Percentiles rank a stretch among this genome's conserved stretches.
These are phyloP conservation scores for Anthracocystis walkeri DNA, from an alignment of 1,284 basidiomycete species.

Conservation along the genomic window DNA sequence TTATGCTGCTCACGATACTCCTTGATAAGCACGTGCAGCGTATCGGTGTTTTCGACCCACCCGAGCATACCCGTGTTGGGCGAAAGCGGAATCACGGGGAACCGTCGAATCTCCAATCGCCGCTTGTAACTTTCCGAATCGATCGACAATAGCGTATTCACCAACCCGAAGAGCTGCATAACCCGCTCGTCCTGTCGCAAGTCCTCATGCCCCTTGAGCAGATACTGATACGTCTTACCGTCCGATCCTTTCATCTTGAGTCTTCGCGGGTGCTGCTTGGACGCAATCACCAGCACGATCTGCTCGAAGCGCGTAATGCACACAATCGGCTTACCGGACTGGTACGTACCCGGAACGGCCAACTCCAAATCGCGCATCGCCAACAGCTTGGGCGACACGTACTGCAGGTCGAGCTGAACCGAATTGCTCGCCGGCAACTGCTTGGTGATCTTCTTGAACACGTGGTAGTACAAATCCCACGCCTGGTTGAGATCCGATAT, in stretches of 20 bases:
- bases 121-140: conserved; percentile 97
- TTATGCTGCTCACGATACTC: conserved; percentile 75
- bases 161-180: conserved; percentile 98
- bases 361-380: conserved; percentile 90
- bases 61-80: conserved; percentile 95
- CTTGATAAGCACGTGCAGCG: conserved; percentile 96
- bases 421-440: conserved; percentile 89
- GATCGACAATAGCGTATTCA: conserved; percentile 92
- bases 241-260: conserved; percentile 90
- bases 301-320: conserved; percentile 78
- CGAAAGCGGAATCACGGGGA: conserved; percentile 92
- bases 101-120: conserved; percentile 92
- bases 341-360: conserved; percentile 96
- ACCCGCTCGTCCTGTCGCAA: conserved; percentile 98
- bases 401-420: conserved; percentile 85
- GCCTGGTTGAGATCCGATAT: conserved; percentile 90
- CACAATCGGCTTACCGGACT: conserved; percentile 86
- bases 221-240: conserved; percentile 91
- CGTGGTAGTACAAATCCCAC: conserved; percentile 98
- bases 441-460: conserved; percentile 97
- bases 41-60: conserved; percentile 97
- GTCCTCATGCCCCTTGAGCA: conserved; percentile 98
- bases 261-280: conserved; percentile 96
- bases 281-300: conserved; percentile 81
- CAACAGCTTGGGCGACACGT: conserved; percentile 92